Evolutionary conservation across 495 filamentous ascomycete species (phyloP), one percentile per base, ranked within the genome.

Genomic region (Penicillium roqueforti): DNA sequence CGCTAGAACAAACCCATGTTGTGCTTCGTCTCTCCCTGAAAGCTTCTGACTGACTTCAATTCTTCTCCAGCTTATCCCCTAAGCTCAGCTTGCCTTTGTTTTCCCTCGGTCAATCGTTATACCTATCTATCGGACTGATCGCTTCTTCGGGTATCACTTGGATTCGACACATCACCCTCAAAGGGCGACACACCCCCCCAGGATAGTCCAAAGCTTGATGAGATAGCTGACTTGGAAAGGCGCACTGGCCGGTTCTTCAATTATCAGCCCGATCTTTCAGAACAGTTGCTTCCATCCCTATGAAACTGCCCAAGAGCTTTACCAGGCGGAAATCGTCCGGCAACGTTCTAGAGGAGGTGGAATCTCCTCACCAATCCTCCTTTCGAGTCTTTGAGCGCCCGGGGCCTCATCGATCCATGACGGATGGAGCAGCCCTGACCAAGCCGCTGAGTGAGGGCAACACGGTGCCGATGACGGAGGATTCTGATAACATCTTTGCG

Each of bases 251-350:
- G 42, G 42, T 29, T n/a, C 13, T 11, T 34, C 13, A 52, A 29
- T 18, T 47, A 36, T 26, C 34, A 20, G 39, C 20, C 19, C 23
- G 16, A 7, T 34, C 42, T 11, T 6, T 44, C 42, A 28, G 9
- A 45, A 41, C 31, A 47, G n/a, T 42, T 51, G 42, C 56, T 40
- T 54, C 58, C 45, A 87, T 87, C 83, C 85, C 85, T 69, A 87
- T 86, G 69, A 86, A 85, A 73, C 74, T 87, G 51, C 82, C 82
- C 47, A 87, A 84, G 64, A 67, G 70, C 54, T 87, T 87, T 58
- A 70, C 75, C 58, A 79, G 85, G 60, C 80, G 85, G 54, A 88
- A 87, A 72, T 88, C 85, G 60, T 77, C 81, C 58, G 82, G 79
- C 31, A 86, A 85, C 69, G 76, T 72, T 45, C 68, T 87, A 32